Evolutionary conservation across 1,284 basidiomycete species (phyloP).

Genomic region (Trichosporon sp.): DNA sequence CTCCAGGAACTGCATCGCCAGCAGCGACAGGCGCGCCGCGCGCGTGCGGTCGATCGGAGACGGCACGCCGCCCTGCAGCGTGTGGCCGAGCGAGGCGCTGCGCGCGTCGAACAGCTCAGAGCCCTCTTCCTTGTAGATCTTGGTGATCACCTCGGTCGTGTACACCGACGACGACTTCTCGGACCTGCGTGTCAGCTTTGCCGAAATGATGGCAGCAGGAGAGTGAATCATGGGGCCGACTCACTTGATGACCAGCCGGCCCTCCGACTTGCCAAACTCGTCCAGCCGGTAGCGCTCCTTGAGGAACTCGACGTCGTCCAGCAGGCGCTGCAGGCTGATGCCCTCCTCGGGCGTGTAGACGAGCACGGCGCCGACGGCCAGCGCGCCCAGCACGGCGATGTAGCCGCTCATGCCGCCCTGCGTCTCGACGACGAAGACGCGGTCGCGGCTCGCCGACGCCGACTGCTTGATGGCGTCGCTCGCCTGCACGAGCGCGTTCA

Average conservation of each 20-base stretch:
- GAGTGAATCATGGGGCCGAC: too few species aligned
- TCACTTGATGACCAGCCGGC: constrained; percentile 83
- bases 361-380: constrained; percentile 85
- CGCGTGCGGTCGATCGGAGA: constrained; percentile 90
- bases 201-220: neutral
- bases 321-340: constrained; percentile 74
- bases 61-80: constrained; percentile 89
- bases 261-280: constrained; percentile 82
- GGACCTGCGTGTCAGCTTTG: constrained; percentile 56
- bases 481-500: constrained; percentile 95
- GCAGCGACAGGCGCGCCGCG: constrained; percentile 81
- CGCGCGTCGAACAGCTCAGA: constrained; percentile 87
- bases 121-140: constrained; percentile 93
- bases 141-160: constrained; percentile 85
- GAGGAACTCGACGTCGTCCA: constrained; percentile 82
- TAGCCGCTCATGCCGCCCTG: constrained; percentile 97
- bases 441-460: constrained; percentile 87
- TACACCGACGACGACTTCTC: constrained; percentile 85
- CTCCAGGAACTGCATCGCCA: constrained; percentile 93
- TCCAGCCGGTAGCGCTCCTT: constrained; percentile 82
- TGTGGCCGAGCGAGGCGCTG: constrained; percentile 90
- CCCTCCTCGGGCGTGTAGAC: constrained; percentile 93
- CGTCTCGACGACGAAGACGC: constrained; percentile 96
- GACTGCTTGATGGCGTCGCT: constrained; percentile 98
- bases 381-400: constrained; percentile 87